These are phyloP conservation scores for Camelina sativa DNA, from an alignment of 345 rosid genomes.

Conservation along the genomic window DNA sequence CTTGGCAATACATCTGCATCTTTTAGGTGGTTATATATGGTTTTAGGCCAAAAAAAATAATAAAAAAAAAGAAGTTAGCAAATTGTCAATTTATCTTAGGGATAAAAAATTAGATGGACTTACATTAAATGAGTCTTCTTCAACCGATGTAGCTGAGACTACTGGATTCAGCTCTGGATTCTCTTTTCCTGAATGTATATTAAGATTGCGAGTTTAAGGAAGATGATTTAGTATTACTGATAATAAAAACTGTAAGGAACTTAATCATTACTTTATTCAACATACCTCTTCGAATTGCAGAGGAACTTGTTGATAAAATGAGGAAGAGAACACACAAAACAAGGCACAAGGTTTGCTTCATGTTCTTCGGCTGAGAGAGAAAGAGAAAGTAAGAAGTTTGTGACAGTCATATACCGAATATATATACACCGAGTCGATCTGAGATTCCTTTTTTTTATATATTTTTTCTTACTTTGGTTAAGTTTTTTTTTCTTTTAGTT, in stretches of 20 bases:
- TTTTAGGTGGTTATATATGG: no score
- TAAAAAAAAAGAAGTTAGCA: no score
- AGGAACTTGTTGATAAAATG: slow-evolving; percentile 44
- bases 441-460: background rate
- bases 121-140: background rate
- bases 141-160: slow-evolving; percentile 36
- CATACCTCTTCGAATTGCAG: slow-evolving; percentile 46
- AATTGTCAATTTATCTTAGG: no score
- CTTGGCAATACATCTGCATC: no score
- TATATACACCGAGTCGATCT: slow-evolving; percentile 15
- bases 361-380: slow-evolving; percentile 37
- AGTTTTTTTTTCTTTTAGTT: no score
- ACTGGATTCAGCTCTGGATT: slow-evolving; percentile 42
- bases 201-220: background rate
- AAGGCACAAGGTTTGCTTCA: slow-evolving; percentile 53
- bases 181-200: slow-evolving; percentile 39
- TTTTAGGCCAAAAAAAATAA: no score
- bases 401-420: slow-evolving; percentile 22
- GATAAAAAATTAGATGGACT: no score
- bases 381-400: background rate
- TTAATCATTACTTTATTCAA: slow-evolving; percentile 41
- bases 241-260: background rate
- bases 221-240: background rate
- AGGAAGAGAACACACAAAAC: slow-evolving; percentile 47
- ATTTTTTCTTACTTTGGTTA: background rate